These are phyloP conservation scores for Elsinoe batatas DNA, from an alignment of 2,329 filamentous ascomycete species.

Conservation along the genomic window DNA sequence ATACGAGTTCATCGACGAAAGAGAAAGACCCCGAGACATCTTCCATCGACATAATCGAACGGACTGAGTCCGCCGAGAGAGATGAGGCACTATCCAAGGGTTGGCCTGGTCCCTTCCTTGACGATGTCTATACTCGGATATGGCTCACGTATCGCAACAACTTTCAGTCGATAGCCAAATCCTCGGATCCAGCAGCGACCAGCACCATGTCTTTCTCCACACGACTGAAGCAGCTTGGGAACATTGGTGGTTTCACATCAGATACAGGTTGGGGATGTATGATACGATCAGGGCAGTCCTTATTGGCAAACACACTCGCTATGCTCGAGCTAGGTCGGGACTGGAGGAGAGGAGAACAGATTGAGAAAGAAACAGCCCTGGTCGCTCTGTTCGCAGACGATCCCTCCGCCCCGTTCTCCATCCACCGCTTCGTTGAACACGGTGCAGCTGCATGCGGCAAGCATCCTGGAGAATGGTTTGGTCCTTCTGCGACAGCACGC, in stretches of 20 bases:
- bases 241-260: constrained; percentile 74
- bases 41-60: constrained; percentile 11
- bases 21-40: constrained; percentile 18
- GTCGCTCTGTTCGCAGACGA: constrained; percentile 81
- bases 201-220: constrained; percentile 72
- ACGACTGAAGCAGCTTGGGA: constrained; percentile 69
- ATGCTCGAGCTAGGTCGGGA: constrained; percentile 69
- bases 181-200: constrained; percentile 59
- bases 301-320: constrained; percentile 76
- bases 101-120: constrained; percentile 79
- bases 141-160: constrained; percentile 95
- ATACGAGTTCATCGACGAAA: constrained; percentile 22
- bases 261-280: constrained; percentile 98
- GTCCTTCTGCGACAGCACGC: constrained; percentile 86
- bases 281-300: constrained; percentile 90
- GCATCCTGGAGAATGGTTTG: constrained; percentile 96
- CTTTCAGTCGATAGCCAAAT: constrained; percentile 73
- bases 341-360: constrained; percentile 59
- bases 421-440: constrained; percentile 86
- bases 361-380: constrained; percentile 53
- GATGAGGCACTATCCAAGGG: constrained; percentile 39
- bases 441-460: constrained; percentile 83
- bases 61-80: constrained; percentile 16
- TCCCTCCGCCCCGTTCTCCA: constrained; percentile 76
- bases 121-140: constrained; percentile 84